Evolutionary conservation across 495 filamentous ascomycete genomes (phyloP), one percentile per base, ranked within the genome.

Genomic region (Achaetomiella virescens): DNA sequence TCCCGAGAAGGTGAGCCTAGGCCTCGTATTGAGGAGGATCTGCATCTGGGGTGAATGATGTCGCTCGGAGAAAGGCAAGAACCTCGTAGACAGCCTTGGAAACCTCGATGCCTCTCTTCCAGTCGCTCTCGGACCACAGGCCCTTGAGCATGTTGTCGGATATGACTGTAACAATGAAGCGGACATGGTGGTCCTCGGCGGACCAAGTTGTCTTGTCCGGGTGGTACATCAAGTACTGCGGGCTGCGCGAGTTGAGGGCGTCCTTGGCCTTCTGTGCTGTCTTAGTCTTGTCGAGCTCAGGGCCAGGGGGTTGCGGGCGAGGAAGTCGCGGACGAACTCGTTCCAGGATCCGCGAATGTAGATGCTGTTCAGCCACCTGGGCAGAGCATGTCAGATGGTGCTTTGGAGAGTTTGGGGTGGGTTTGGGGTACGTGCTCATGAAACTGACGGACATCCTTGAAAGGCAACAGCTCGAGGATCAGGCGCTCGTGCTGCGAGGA

Each of bases 401-500:
- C 9, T 17, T 1, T 14, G 25, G 12, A 36, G 8, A 9, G 0
- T 1, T 18, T 7, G 14, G 24, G 35, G n/a, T n/a, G n/a, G 14
- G 17, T 27, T 17, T 22, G 18, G 33, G 21, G n/a, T 1, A 42
- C 57, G 9, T 55, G 63, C 63, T 66, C 65, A 15, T 65, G 63
- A 51, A 70, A 68, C 52, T 64, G 57, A 17, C 33, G 17, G 15
- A n/a, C 17, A 17, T 61, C 61, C 17, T 67, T 62, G 54, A 66
- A 61, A n/a, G 65, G 65, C n/a, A 68, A 58, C 22, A 66, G 61
- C 58, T 67, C 65, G 45, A 70, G 61, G 45, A 70, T 58, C 3
- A 70, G 61, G n/a, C 67, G 67, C 51, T 69, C 62, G 36, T 69
- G 64, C 54, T 69, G 66, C 6, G 50, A 27, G 21, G 61, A 57